Evolutionary conservation across 208 protist species (phyloP).

Genomic region (Tritrichomonas musculus): DNA sequence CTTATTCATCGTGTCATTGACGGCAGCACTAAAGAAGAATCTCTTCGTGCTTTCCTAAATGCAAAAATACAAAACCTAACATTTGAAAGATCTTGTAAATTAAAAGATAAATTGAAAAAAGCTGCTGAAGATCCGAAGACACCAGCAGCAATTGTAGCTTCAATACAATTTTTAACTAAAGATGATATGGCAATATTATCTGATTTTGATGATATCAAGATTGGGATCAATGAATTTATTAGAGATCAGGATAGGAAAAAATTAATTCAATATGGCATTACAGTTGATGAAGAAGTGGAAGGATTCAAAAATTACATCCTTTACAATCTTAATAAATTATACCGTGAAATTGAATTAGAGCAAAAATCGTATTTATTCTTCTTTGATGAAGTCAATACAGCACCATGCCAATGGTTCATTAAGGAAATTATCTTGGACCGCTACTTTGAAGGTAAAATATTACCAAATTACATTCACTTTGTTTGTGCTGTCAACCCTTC

Average conservation of each 20-base stretch:
- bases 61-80: not conserved
- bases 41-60: not conserved
- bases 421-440: not conserved
- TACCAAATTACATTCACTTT: not conserved
- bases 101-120: no score
- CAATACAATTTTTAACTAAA: not conserved
- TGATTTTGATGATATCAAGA: not conserved
- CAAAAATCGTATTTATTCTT: not conserved
- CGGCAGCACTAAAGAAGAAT: not conserved
- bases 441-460: not conserved
- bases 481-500: not conserved
- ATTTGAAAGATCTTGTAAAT: not conserved
- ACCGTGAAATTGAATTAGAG: not conserved
- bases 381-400: constrained; percentile 14
- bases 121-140: not conserved
- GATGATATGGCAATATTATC: no score
- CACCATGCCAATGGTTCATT: not conserved
- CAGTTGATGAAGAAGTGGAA: not conserved
- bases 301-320: not conserved
- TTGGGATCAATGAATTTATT: not conserved
- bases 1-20: not conserved
- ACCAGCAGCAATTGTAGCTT: not conserved
- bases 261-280: not conserved
- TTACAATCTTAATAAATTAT: not conserved
- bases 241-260: no score